Base-by-base conservation (phyloP, 2,329 filamentous ascomycete species). In the Nothophaeocryptopus gaeumannii region DNA sequence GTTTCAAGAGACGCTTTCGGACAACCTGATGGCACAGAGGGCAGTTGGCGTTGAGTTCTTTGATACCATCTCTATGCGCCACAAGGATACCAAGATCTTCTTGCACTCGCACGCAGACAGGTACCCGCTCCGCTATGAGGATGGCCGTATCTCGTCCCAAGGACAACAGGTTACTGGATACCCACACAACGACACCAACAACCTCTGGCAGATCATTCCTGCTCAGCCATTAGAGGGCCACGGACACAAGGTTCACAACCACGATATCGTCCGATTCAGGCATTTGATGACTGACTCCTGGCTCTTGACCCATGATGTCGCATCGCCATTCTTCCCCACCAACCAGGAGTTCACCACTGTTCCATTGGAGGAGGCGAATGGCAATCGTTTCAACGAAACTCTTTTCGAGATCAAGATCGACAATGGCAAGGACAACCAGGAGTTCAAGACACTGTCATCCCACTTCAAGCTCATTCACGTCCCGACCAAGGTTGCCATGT, bases 281-380 rank as follows among this genome's bases (percentile, higher is more conserved):
- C 93, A 99, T 67, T 60, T 95, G 38, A 85, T 85, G 39, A 99
- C 93, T 5, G 83, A 97, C 68, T 88, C 84, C 36, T 78, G 91
- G 59, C 85, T 99, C 16, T 75, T 99, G 48, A 95, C 91, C 3
- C 93, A 99, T 71, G 93, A 99, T 71, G 93, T 99, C 56, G 93
- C 93, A 14, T 99, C 93, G 45, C 93, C 93, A 26, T 96, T 85
- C 74, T 95, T 85, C 70, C 92, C 93, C 4, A 99, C 93, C 54
- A 99, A 99, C 78, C 93, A 99, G 72, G 93, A 99, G 69, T 99
- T 99, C 67, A 97, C 93, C 12, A 90, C 89, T 11, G 85, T 91
- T 5, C 71, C 82, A 10, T 63, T 80, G 1, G 87, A 89, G 35
- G 82, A 92, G 32, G 90, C 87, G 2, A 78, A 83, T 50, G 86